Percentiles rank a stretch among this genome's conserved stretches.
Evolutionary conservation across 768 basidiomycete species (phyloP).

Genomic region (Boletus coccyginus): DNA sequence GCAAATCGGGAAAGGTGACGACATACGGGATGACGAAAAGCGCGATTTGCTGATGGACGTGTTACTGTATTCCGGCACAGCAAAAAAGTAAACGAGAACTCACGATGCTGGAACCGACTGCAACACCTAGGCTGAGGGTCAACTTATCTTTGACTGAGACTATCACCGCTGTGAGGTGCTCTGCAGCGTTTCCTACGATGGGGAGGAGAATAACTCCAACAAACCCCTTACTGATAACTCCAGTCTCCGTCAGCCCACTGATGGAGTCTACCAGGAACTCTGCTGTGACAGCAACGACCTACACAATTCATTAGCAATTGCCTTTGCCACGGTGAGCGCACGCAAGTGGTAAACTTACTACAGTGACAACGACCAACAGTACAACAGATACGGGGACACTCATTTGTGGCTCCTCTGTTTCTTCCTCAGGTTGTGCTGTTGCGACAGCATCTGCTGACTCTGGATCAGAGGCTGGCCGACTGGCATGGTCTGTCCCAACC

Average conservation of each 20-base stretch:
- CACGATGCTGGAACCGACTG: conserved; percentile 80
- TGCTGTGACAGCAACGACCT: conserved; percentile 58
- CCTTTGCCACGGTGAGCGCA: no score
- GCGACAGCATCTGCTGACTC: conserved; percentile 2
- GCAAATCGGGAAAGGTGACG: not conserved
- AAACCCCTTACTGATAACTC: conserved; percentile 70
- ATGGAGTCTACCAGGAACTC: conserved; percentile 80
- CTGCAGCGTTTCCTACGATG: conserved; percentile 88
- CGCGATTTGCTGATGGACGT: conserved; percentile 57
- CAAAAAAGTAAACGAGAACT: conserved; percentile 23
- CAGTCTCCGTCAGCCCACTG: conserved; percentile 57
- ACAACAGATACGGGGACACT: conserved; percentile 52
- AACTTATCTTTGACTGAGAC: conserved; percentile 90
- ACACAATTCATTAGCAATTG: not conserved
- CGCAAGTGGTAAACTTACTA: conserved; percentile 40
- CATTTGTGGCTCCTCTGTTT: conserved; percentile 46
- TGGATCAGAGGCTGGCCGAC: conserved; percentile 2
- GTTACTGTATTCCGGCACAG: not conserved
- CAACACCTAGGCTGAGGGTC: conserved; percentile 81
- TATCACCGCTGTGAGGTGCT: conserved; percentile 88
- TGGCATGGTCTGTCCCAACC: not conserved
- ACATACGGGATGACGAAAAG: conserved; percentile 63
- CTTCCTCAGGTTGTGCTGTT: conserved; percentile 15
- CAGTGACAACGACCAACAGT: conserved; percentile 56
- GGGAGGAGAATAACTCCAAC: conserved; percentile 86